Evolutionary conservation across 371 early-diverging fungal genomes (phyloP).

Genomic region (Umbelopsis sp.): DNA sequence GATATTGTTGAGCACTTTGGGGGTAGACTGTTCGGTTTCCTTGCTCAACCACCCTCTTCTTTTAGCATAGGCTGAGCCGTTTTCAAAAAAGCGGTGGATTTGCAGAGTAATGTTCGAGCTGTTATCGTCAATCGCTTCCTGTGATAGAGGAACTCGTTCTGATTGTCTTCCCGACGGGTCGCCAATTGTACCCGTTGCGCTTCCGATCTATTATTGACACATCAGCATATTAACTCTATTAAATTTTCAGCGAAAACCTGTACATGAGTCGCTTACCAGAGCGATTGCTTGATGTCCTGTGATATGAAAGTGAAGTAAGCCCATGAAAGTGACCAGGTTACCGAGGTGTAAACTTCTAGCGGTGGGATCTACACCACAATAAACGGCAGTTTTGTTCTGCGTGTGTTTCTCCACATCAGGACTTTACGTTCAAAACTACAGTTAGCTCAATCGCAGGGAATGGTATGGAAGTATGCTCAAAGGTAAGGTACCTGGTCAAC

Average conservation of each 20-base stretch:
- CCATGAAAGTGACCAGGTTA: slow-evolving; percentile 85
- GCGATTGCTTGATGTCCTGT: slow-evolving; percentile 86
- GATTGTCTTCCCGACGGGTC: slow-evolving; percentile 89
- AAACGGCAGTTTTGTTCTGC: slow-evolving; percentile 63
- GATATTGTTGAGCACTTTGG: slow-evolving; percentile 79
- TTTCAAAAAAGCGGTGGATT: slow-evolving; percentile 70
- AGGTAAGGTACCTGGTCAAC: background rate
- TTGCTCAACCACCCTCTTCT: slow-evolving; percentile 42
- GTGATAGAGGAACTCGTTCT: slow-evolving; percentile 74
- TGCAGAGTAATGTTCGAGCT: slow-evolving; percentile 70
- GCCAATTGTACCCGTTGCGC: slow-evolving; percentile 94
- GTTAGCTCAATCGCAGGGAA: background rate
- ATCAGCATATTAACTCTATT: background rate
- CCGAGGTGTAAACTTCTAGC: slow-evolving; percentile 91
- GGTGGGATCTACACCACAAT: slow-evolving; percentile 96
- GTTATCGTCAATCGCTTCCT: slow-evolving; percentile 64
- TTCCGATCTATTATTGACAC: slow-evolving; percentile 69
- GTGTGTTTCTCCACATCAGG: slow-evolving; percentile 53
- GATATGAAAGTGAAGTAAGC: slow-evolving; percentile 82
- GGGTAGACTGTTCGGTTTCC: slow-evolving; percentile 22
- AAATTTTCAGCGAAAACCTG: background rate
- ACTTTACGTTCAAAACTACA: slow-evolving; percentile 27
- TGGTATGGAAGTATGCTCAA: background rate
- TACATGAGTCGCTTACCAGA: slow-evolving; percentile 56
- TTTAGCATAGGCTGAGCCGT: slow-evolving; percentile 65